Percentiles rank a stretch among this genome's conserved stretches.
phyloP scores from a whole-genome alignment of 2,329 filamentous ascomycete genomes.

The Rhexocercosporidium sp. region DNA sequence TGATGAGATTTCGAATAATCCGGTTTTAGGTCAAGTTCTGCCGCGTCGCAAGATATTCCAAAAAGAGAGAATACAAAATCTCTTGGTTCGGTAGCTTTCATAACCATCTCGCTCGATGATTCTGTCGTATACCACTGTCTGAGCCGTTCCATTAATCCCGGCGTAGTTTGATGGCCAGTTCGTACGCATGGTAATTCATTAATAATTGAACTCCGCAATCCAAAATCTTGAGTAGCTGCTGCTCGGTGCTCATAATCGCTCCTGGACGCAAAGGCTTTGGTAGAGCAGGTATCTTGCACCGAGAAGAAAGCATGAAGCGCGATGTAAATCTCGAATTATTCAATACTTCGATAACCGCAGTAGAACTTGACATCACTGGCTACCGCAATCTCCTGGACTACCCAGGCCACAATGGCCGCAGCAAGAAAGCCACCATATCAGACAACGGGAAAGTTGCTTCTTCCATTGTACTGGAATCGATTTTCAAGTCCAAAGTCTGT shows the following conservation, averaged over 20 bases:
- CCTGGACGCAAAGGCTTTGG: neutral
- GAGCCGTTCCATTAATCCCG: neutral
- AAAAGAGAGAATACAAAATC: constrained; percentile 6
- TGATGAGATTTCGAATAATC: neutral
- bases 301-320: neutral
- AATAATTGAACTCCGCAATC: neutral
- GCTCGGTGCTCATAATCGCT: neutral
- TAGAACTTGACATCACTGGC: neutral
- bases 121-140: neutral
- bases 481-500: neutral
- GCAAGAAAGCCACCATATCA: neutral
- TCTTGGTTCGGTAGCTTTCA: neutral
- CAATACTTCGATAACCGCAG: neutral
- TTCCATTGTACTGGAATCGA: neutral
- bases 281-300: neutral
- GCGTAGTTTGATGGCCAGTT: no score
- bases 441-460: neutral
- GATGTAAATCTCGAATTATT: neutral
- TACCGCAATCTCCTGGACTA: constrained; percentile 2
- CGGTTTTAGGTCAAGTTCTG: neutral
- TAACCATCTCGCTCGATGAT: neutral
- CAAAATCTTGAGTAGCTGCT: neutral
- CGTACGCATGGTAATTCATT: neutral
- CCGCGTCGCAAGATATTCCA: neutral
- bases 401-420: constrained; percentile 7